A percentile compares a stretch with the other conserved stretches of the same genome.
Conservation (phyloP, 441 rosid genomes). For the Flueggea neowawraea region DNA sequence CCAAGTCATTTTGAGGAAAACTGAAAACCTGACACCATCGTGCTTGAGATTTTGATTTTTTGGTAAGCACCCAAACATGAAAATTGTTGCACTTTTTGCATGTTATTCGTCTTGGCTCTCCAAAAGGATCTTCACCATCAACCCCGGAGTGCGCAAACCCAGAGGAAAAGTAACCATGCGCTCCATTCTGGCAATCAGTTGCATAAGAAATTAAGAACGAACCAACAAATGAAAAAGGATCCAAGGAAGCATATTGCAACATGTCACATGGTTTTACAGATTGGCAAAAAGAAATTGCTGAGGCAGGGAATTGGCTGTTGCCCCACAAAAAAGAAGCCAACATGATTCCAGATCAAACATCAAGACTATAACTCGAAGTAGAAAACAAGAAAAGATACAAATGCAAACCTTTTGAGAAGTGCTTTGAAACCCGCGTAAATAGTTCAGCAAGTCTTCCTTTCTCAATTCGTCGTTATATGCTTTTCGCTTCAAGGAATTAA, state of each 20-base stretch:
- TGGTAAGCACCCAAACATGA: slow-evolving; percentile 78
- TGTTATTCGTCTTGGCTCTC: slow-evolving; percentile 80
- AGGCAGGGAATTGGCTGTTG: too few relatives aligned
- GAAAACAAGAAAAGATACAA: slow-evolving; percentile 7
- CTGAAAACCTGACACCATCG: slow-evolving; percentile 98
- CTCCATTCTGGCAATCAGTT: slow-evolving; percentile 36
- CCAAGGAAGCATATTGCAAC: too few relatives aligned
- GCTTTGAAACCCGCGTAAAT: slow-evolving; percentile 67
- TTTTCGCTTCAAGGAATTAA: slow-evolving; percentile 79
- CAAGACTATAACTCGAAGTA: slow-evolving; percentile 1
- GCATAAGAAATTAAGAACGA: too few relatives aligned
- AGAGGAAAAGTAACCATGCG: slow-evolving; percentile 58
- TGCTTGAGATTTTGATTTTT: slow-evolving; percentile 80
- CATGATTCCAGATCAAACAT: background rate
- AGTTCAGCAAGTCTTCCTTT: slow-evolving; percentile 81
- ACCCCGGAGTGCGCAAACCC: slow-evolving; percentile 60
- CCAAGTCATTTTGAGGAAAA: slow-evolving; percentile 11
- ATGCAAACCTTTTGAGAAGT: slow-evolving; percentile 67
- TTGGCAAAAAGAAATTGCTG: too few relatives aligned
- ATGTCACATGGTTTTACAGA: too few relatives aligned
- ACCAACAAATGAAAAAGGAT: too few relatives aligned
- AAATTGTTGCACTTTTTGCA: slow-evolving; percentile 80
- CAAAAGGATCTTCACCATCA: slow-evolving; percentile 55
- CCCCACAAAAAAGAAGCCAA: background rate
- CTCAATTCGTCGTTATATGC: slow-evolving; percentile 85